phyloP scores from a whole-genome alignment of 2,329 filamentous ascomycete genomes.

The Hirsutella minnesotensis region DNA sequence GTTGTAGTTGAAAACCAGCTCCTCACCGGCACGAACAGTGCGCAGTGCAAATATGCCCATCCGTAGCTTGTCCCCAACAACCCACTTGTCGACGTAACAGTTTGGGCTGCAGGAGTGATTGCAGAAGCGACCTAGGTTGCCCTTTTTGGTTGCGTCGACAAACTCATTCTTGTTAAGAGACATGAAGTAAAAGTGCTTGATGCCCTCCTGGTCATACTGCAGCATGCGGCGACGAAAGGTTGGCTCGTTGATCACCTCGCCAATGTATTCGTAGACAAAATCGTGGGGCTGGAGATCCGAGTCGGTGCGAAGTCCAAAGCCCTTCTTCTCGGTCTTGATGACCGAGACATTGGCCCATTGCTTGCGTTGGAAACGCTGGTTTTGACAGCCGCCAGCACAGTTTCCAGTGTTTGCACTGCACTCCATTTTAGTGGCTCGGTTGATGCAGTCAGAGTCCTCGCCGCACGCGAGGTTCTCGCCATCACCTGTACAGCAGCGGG shows the following conservation, averaged over 20 bases:
- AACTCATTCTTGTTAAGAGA: conserved; percentile 93
- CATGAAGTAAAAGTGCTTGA: conserved; percentile 99
- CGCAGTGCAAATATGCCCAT: conserved; percentile 98
- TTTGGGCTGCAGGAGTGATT: conserved; percentile 99
- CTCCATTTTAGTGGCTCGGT: conserved; percentile 95
- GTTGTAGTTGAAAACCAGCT: conserved; percentile 98
- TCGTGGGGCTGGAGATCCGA: conserved; percentile 66
- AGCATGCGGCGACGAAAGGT: conserved; percentile 83
- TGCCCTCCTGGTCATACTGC: conserved; percentile 89
- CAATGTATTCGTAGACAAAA: conserved; percentile 97
- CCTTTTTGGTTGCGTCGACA: conserved; percentile 93
- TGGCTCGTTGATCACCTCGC: conserved; percentile 90
- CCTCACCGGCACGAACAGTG: conserved; percentile 75
- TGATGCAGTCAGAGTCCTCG: conserved; percentile 96
- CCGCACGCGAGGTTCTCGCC: conserved; percentile 75
- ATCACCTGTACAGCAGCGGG: conserved; percentile 28
- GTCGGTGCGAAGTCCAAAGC: conserved; percentile 81
- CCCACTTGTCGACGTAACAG: conserved; percentile 99
- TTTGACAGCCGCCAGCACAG: conserved; percentile 80
- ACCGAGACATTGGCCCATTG: conserved; percentile 87
- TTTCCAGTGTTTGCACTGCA: conserved; percentile 69
- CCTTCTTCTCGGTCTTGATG: conserved; percentile 97
- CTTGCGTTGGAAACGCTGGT: conserved; percentile 85
- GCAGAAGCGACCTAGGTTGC: conserved; percentile 92
- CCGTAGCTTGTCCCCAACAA: conserved; percentile 89